Percentiles rank a stretch among this genome's conserved stretches.
phyloP scores from a whole-genome alignment of 495 filamentous ascomycete species.

The Immersiella caudata region DNA sequence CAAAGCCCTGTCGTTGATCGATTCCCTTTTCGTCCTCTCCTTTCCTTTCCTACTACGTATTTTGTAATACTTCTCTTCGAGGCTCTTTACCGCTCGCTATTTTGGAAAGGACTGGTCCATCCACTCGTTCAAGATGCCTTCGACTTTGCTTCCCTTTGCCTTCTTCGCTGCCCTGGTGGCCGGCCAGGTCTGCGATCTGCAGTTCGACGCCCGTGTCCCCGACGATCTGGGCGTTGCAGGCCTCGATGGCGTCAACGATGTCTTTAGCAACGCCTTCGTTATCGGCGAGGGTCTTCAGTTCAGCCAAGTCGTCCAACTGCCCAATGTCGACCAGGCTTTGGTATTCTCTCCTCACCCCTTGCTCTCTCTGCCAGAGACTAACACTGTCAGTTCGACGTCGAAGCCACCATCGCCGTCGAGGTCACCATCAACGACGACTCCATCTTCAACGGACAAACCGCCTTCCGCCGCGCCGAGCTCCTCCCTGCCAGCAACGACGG shows the following conservation, averaged over 20 bases:
- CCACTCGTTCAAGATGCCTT: constrained; percentile 7
- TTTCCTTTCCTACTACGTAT: not conserved
- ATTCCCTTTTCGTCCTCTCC: constrained; percentile 14
- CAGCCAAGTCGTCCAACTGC: constrained; percentile 35
- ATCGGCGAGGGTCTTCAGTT: constrained; percentile 36
- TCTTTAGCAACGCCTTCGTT: constrained; percentile 39
- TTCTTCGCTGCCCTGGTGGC: constrained; percentile 13
- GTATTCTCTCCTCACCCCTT: constrained; percentile 22
- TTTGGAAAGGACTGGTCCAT: constrained; percentile 17
- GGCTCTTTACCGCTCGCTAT: not conserved
- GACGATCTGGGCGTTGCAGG: constrained; percentile 29
- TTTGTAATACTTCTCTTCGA: constrained; percentile 1
- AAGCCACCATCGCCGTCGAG: constrained; percentile 31
- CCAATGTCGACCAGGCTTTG: constrained; percentile 25
- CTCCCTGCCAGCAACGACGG: constrained; percentile 48
- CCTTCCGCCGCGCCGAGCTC: constrained; percentile 55
- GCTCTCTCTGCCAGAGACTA: not conserved
- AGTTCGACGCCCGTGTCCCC: constrained; percentile 44
- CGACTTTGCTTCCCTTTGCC: constrained; percentile 7
- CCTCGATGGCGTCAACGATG: constrained; percentile 37
- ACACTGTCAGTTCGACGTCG: constrained; percentile 37
- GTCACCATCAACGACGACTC: constrained; percentile 49
- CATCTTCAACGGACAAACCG: constrained; percentile 52
- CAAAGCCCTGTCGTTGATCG: constrained; percentile 22
- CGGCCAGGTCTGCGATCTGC: constrained; percentile 38